Conservation (phyloP, 805 yeast genomes). For the Teunomyces lycoperdinae region DNA sequence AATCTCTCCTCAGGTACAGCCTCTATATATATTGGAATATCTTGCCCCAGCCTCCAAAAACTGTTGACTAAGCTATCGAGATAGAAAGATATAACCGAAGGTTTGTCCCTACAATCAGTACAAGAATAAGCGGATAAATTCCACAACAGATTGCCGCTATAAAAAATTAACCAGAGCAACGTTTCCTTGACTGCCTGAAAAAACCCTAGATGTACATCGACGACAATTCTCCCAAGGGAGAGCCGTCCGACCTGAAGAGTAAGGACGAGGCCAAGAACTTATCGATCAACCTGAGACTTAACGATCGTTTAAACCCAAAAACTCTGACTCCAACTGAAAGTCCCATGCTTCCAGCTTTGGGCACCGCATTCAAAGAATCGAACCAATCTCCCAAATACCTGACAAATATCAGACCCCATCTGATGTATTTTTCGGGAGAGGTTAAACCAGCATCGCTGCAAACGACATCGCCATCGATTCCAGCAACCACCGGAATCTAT, state of each 20-base stretch:
- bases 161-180: not conserved
- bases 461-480: not conserved
- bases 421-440: not conserved
- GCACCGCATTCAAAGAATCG: constrained; percentile 1
- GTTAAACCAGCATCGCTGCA: not conserved
- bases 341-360: not conserved
- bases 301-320: constrained; percentile 1
- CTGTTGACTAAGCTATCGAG: not conserved
- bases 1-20: not conserved
- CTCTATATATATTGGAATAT: not conserved
- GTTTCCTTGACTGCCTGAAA: not conserved
- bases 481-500: not conserved
- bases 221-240: constrained; percentile 1
- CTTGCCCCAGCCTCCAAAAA: not conserved
- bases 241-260: not conserved
- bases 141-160: not conserved
- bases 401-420: not conserved
- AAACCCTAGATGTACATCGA: not conserved
- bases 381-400: not conserved
- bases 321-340: not conserved
- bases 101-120: not conserved
- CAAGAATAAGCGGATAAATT: not conserved
- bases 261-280: constrained; percentile 7
- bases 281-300: constrained; percentile 9
- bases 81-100: not conserved